phyloP scores from a whole-genome alignment of 305 asterid genomes.

The Ilex paraguariensis region DNA sequence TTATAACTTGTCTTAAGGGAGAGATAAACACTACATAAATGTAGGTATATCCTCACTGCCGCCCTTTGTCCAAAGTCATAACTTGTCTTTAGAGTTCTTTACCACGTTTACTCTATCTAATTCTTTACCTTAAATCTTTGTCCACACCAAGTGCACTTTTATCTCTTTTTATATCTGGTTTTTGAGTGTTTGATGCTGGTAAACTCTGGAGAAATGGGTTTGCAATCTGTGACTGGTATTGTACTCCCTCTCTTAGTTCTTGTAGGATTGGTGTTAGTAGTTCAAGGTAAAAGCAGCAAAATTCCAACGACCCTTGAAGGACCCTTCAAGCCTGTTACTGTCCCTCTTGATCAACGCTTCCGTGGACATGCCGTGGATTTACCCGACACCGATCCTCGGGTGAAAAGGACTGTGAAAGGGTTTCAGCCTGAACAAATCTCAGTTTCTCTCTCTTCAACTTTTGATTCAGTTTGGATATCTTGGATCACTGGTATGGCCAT shows the following conservation, averaged over 20 bases:
- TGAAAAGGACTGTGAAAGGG: slow-evolving; percentile 58
- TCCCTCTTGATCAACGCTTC: slow-evolving; percentile 60
- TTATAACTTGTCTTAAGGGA: not conserved
- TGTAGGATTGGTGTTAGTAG: slow-evolving; percentile 21
- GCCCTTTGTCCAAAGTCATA: too few relatives aligned
- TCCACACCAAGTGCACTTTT: too few relatives aligned
- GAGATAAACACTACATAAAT: too few relatives aligned
- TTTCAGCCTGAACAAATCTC: slow-evolving; percentile 84
- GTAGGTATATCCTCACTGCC: too few relatives aligned
- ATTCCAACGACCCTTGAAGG: slow-evolving; percentile 82
- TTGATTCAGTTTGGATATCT: slow-evolving; percentile 85
- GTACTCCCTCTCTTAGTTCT: slow-evolving; percentile 14
- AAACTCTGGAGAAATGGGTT: not conserved
- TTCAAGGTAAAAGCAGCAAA: slow-evolving; percentile 14
- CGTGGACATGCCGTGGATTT: slow-evolving; percentile 85
- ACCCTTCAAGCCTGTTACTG: slow-evolving; percentile 77
- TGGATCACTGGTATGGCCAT: slow-evolving; percentile 71
- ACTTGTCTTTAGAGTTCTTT: not conserved
- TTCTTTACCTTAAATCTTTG: too few relatives aligned
- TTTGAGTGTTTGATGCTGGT: slow-evolving; percentile 1
- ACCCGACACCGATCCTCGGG: slow-evolving; percentile 82
- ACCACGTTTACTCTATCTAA: not conserved
- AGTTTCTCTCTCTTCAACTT: slow-evolving; percentile 62
- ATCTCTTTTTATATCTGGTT: not conserved
- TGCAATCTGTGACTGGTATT: not conserved